Base-by-base conservation (phyloP, 2,329 filamentous ascomycete genomes). In the Tolypocladium album region DNA sequence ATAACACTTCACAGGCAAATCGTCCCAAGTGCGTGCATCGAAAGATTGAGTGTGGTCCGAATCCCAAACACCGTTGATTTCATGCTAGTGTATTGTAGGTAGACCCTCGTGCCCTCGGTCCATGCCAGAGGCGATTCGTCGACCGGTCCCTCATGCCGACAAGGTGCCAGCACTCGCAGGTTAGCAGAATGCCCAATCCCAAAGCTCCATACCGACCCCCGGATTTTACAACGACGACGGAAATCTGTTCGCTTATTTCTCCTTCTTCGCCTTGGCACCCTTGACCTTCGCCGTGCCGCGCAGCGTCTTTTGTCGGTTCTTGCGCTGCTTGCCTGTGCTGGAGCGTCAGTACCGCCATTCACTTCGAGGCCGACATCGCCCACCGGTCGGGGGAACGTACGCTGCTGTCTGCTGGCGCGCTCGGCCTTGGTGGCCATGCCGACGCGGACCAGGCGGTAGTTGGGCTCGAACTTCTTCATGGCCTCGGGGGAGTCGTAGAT, bases 381-480 rank as follows among this genome's bases (percentile, higher is more conserved):
- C 15, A 7, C 15, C 2, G 8, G 24, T 20, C 1, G 31, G 58
- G 38, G 60, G 64, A 63, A 95, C 93, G 76, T 92, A 97, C 94
- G 92, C 83, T 99, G 94, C 84, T 99, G 94, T 87, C 94, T 90
- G 84, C 87, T 91, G 73, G 94, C 87, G 84, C 92, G 93, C 89
- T 99, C 94, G 79, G 91, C 85, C 90, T 97, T 97, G 79, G 79
- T 85, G 75, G 91, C 93, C 72, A 90, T 84, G 76, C 93, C 94
- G 76, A 96, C 90, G 71, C 94, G 88, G 79, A 99, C 86, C 72
- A 97, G 87, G 80, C 94, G 88, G 89, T 97, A 97, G 82, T 89
- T 88, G 73, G 94, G 94, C 88, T 99, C 94, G 81, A 97, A 99
- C 83, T 97, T 97, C 90, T 97, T 97, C 88, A 99, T 88, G 74